Evolutionary conservation across 1,284 basidiomycete genomes (phyloP), one percentile per base, ranked within the genome.

Genomic region (Trametes polyzona): DNA sequence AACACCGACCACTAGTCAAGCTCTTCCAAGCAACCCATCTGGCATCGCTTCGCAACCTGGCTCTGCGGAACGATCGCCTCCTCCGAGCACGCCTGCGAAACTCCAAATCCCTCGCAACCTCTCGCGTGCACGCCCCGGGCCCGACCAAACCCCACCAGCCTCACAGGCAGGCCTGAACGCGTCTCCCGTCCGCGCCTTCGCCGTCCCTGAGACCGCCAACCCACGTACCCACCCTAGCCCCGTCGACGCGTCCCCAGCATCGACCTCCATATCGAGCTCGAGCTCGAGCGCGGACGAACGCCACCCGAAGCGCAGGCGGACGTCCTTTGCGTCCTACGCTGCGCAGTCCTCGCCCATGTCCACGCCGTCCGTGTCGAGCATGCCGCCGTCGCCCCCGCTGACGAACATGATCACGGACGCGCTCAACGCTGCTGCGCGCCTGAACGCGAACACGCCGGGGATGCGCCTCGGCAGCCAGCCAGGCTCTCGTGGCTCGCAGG

Each of bases 311-410:
- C 58, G 51, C 7, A 52, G 47, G 23, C 58, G 56, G 6, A 58
- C 29, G n/a, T 56, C 58, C 30, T 66, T 66, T 35, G 63, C 65
- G 5, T 30, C 36, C 4, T 60, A 21, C 40, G 46, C 52, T 3
- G 58, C 61, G 2, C 63, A 65, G 36, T 65, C 65, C 26, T 66
- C 65, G 19, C 65, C 65, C 11, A 59, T 62, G 52, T 51, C 53
- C 14, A 58, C 63, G 4, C 63, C 63, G 0, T 55, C 55, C 8
- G 52, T 52, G 7, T n/a, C 59, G 0, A 57, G 63, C 1, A 39
- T 63, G 7, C 63, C 65, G 10, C 56, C 61, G 7, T 63, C 63
- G 5, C 65, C 65, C 16, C 43, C 48, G 5, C 61, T 66, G 29
- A 43, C 53, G 4, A 52, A 57, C 41, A 63, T 63, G 58, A 53